Evolutionary conservation across 2,329 filamentous ascomycete genomes (phyloP).

Genomic region (Lachnellula subtilissima): DNA sequence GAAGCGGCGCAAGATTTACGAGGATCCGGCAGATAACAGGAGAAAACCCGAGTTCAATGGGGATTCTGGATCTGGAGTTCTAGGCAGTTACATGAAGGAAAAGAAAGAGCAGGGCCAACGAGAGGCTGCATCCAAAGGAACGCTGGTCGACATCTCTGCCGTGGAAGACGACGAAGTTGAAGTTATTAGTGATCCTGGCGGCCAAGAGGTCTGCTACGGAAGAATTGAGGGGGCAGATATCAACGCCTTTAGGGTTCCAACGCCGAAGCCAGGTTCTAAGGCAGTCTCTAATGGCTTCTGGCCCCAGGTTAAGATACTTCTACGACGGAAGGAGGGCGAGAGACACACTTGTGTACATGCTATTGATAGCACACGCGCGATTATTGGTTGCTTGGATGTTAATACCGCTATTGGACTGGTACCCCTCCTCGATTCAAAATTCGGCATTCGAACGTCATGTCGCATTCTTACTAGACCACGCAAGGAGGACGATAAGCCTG

Average conservation of each 20-base stretch:
- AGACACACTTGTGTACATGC: slow-evolving; percentile 61
- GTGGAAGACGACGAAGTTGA: slow-evolving; percentile 55
- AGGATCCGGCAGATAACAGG: slow-evolving; percentile 38
- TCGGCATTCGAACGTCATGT: slow-evolving; percentile 65
- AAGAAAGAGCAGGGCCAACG: slow-evolving; percentile 43
- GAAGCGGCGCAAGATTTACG: slow-evolving; percentile 60
- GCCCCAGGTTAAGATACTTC: slow-evolving; percentile 69
- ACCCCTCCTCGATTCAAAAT: slow-evolving; percentile 65
- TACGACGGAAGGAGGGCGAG: slow-evolving; percentile 56
- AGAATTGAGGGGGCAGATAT: slow-evolving; percentile 65
- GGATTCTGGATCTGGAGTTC: slow-evolving; percentile 50
- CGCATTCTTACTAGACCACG: slow-evolving; percentile 65
- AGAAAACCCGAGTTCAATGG: slow-evolving; percentile 41
- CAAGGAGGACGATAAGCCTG: slow-evolving; percentile 52
- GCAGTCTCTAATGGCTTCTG: slow-evolving; percentile 56
- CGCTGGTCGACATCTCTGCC: slow-evolving; percentile 41
- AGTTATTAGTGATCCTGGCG: slow-evolving; percentile 53
- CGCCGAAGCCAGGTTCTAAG: slow-evolving; percentile 58
- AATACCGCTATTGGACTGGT: slow-evolving; percentile 63
- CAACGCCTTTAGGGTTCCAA: slow-evolving; percentile 63
- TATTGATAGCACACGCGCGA: slow-evolving; percentile 63
- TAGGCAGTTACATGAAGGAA: slow-evolving; percentile 64
- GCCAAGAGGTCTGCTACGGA: slow-evolving; percentile 76
- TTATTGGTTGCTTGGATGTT: slow-evolving; percentile 72
- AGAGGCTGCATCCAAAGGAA: slow-evolving; percentile 28